Evolutionary conservation across 805 yeast genomes (phyloP).

Genomic region (Ogataea haglerorum): DNA sequence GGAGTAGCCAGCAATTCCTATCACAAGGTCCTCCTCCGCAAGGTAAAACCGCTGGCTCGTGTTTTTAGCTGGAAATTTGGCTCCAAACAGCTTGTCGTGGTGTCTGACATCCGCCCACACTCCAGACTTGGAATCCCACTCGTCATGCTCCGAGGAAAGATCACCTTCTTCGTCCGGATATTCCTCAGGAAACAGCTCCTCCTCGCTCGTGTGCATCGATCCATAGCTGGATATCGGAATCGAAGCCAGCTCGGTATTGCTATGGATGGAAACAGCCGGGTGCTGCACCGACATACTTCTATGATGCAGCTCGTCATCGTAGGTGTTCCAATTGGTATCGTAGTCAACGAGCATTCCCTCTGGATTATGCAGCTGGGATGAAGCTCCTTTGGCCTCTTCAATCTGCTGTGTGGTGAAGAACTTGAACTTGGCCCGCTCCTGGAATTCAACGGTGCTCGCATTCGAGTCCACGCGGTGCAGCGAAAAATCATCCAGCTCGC

Average conservation of each 20-base stretch:
- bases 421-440: constrained; percentile 51
- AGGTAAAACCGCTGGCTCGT: constrained; percentile 80
- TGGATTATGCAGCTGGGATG: constrained; percentile 47
- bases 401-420: constrained; percentile 84
- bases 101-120: constrained; percentile 26
- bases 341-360: constrained; percentile 55
- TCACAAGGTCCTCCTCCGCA: constrained; percentile 92
- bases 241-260: neutral
- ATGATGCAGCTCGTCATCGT: constrained; percentile 41
- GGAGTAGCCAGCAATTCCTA: constrained; percentile 89
- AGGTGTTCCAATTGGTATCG: constrained; percentile 71
- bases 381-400: constrained; percentile 82
- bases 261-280: constrained; percentile 4
- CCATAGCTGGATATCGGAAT: constrained; percentile 12
- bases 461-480: constrained; percentile 36
- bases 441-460: constrained; percentile 35
- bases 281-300: constrained; percentile 14
- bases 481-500: constrained; percentile 28
- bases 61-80: constrained; percentile 38
- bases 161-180: constrained; percentile 22
- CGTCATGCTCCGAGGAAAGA: constrained; percentile 12
- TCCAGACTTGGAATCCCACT: constrained; percentile 13
- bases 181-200: constrained; percentile 18
- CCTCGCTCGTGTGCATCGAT: constrained; percentile 19
- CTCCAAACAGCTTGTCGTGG: constrained; percentile 44